Base-by-base conservation (phyloP, 768 basidiomycete species). In the Nevesoporus exiguus region DNA sequence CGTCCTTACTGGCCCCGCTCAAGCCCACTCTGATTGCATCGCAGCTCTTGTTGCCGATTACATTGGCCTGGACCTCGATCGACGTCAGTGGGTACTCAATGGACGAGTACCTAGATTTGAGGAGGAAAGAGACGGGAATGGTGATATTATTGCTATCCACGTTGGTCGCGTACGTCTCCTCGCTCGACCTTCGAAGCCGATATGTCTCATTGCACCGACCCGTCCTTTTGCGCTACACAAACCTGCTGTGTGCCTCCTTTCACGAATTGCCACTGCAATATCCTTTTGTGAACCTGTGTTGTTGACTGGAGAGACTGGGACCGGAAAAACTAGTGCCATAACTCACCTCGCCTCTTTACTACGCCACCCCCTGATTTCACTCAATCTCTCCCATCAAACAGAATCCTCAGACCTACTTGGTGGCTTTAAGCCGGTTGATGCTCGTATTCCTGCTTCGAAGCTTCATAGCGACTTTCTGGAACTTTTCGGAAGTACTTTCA, bases 301-400 rank as follows among this genome's bases (percentile, higher is more conserved):
- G 8, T 79, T 99, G 24, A 93, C 94, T 0, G 97, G 97, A 43
- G 97, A 99, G 75, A 99, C 97, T 2, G 97, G 97, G n/a, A 99
- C 97, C 1, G 97, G 97, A 14, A 99, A 99, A 72, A 99, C 97
- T 0, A 95, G 94, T 49, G 81, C 85, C 19, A 82, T 99, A 15
- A 90, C 93, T 3, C 85, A 97, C 63, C 78, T 98, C 29, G 88
- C 97, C 11, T 78, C 85, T 2, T 70, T 90, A n/a, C 79, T 97
- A 27, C 80, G 78, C 7, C 81, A 83, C 11, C 84, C 86, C 0
- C 79, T 99, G 31, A 80, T 93, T 51, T 92, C 94, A 0, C 80
- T 99, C 53, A 99, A 99, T 67, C 70, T 98, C 62, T 97, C 93
- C 2, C 92, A 95, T 64, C 97, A 99, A 69, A 97, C 95, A 1